Conservation (phyloP, 768 basidiomycete species). For the Leccinellum albellum region DNA sequence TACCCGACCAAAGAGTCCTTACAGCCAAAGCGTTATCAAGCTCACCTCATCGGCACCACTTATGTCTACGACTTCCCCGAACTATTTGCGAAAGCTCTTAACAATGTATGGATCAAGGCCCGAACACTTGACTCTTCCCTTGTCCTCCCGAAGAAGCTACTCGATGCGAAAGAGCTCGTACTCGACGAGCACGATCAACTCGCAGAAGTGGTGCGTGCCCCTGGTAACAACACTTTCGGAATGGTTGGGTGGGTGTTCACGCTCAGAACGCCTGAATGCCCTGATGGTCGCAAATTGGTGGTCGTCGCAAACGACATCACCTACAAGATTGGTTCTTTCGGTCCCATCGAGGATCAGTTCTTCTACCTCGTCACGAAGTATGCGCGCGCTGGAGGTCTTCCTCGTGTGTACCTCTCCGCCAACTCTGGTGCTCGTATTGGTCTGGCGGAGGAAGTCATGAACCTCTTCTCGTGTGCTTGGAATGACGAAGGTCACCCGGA, state of each 20-base stretch:
- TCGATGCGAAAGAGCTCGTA: slow-evolving; percentile 87
- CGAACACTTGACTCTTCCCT: slow-evolving; percentile 62
- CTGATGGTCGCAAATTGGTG: slow-evolving; percentile 79
- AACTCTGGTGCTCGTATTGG: slow-evolving; percentile 98
- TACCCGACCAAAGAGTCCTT: slow-evolving; percentile 98
- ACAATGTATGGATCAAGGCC: slow-evolving; percentile 85
- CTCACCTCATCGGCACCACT: slow-evolving; percentile 96
- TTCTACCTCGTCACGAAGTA: slow-evolving; percentile 94
- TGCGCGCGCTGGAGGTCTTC: slow-evolving; percentile 82
- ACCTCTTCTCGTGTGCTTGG: slow-evolving; percentile 91
- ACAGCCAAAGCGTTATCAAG: slow-evolving; percentile 98
- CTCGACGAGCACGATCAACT: slow-evolving; percentile 91
- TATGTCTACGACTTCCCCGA: slow-evolving; percentile 99
- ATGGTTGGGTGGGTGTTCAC: slow-evolving; percentile 99
- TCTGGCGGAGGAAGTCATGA: slow-evolving; percentile 86
- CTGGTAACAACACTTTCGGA: slow-evolving; percentile 92
- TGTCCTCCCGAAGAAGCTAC: slow-evolving; percentile 68
- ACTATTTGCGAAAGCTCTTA: slow-evolving; percentile 94
- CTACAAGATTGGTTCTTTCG: slow-evolving; percentile 97
- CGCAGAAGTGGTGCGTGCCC: slow-evolving; percentile 84
- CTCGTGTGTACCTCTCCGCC: slow-evolving; percentile 96
- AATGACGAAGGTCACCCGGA: slow-evolving; percentile 76
- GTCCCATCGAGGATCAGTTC: slow-evolving; percentile 92
- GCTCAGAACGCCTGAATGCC: slow-evolving; percentile 88
- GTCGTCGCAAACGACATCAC: slow-evolving; percentile 98